phyloP scores from a whole-genome alignment of 805 yeast genomes.

The Monosporozyma siamensis region DNA sequence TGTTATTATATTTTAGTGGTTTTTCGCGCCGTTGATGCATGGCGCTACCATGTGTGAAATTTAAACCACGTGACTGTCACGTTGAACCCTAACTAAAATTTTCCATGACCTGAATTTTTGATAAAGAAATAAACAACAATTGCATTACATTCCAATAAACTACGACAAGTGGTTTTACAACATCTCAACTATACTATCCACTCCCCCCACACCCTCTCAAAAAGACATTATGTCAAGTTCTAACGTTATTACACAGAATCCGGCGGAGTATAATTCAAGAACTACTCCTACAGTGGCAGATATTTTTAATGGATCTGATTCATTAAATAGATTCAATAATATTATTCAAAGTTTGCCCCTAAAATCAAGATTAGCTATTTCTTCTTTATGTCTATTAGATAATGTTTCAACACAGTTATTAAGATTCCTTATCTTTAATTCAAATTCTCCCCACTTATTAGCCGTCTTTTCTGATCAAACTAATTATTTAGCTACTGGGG shows the following conservation, averaged over 20 bases:
- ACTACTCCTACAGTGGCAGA: too few species aligned
- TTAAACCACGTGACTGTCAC: too few species aligned
- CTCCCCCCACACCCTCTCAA: too few species aligned
- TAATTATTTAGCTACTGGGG: slow-evolving; percentile 45
- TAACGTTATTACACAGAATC: too few species aligned
- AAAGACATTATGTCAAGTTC: too few species aligned
- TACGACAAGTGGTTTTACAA: not conserved
- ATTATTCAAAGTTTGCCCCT: slow-evolving; percentile 26
- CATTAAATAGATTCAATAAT: slow-evolving; percentile 17
- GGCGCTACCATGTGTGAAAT: too few species aligned
- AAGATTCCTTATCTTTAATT: slow-evolving; percentile 59
- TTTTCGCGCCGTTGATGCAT: too few species aligned
- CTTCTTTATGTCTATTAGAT: slow-evolving; percentile 68
- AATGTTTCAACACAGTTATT: slow-evolving; percentile 74
- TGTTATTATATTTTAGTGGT: too few species aligned
- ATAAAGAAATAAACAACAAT: not conserved
- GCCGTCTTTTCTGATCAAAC: slow-evolving; percentile 51
- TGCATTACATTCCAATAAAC: not conserved
- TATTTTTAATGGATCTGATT: slow-evolving; percentile 8
- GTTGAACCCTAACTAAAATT: slow-evolving; percentile 4
- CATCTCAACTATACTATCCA: too few species aligned
- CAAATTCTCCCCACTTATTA: slow-evolving; percentile 43
- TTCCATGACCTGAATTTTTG: not conserved
- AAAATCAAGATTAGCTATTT: slow-evolving; percentile 54
- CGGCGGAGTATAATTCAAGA: too few species aligned